Conservation (phyloP, 2,329 filamentous ascomycete species). For the Neofusicoccum cordaticola region DNA sequence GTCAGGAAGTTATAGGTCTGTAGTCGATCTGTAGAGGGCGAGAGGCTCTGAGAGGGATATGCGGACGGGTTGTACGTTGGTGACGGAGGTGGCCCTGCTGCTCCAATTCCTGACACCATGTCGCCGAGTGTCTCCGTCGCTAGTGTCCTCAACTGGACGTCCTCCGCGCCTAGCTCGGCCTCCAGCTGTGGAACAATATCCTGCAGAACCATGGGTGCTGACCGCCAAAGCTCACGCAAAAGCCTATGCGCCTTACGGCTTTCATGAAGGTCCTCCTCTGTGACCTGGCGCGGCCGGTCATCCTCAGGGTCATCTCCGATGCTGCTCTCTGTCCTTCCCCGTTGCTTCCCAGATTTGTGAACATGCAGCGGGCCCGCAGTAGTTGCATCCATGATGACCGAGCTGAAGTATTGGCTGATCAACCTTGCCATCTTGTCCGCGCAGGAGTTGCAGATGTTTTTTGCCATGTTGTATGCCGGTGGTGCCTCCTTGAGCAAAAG, state of each 20-base stretch:
- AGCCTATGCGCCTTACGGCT: constrained; percentile 85
- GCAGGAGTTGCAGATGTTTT: constrained; percentile 84
- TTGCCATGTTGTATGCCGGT: constrained; percentile 93
- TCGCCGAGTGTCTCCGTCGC: constrained; percentile 94
- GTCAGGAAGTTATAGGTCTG: constrained; percentile 62
- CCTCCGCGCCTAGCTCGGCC: constrained; percentile 86
- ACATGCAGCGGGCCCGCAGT: constrained; percentile 34
- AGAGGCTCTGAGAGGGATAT: constrained; percentile 72
- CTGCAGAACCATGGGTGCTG: constrained; percentile 79
- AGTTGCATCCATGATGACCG: constrained; percentile 87
- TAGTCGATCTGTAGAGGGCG: constrained; percentile 26
- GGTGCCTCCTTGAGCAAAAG: constrained; percentile 84
- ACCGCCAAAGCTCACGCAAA: constrained; percentile 89
- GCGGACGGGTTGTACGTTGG: constrained; percentile 73
- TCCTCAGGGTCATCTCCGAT: constrained; percentile 42
- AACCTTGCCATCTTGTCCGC: constrained; percentile 93
- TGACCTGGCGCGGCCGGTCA: constrained; percentile 58
- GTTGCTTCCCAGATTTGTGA: constrained; percentile 46
- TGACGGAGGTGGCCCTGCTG: constrained; percentile 76
- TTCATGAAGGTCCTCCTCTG: constrained; percentile 82
- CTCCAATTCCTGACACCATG: constrained; percentile 89
- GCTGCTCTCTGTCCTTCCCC: constrained; percentile 27
- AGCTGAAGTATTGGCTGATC: constrained; percentile 94
- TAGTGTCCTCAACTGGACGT: constrained; percentile 77
- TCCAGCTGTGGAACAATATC: constrained; percentile 95